These are phyloP conservation scores for Colletotrichum coccodes DNA, from an alignment of 2,329 filamentous ascomycete species.

Conservation along the genomic window DNA sequence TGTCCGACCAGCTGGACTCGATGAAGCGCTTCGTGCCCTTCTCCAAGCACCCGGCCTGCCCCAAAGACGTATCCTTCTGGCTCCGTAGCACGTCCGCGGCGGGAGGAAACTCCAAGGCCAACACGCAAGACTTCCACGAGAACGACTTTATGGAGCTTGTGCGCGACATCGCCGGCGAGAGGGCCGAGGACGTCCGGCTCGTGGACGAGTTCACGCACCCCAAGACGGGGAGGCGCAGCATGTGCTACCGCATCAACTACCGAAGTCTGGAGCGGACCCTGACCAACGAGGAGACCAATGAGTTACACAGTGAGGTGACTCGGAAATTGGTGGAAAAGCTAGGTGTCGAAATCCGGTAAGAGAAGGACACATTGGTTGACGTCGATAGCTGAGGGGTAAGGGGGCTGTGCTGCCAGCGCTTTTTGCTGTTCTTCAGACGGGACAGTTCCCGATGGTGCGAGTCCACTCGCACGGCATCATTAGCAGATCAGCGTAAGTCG, in stretches of 20 bases:
- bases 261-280: conserved; percentile 90
- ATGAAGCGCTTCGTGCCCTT: conserved; percentile 82
- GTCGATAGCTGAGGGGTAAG: conserved; percentile 26
- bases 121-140: conserved; percentile 76
- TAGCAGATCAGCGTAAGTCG: conserved; percentile 1
- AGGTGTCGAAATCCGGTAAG: conserved; percentile 78
- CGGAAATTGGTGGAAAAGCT: conserved; percentile 73
- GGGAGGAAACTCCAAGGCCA: conserved; percentile 54
- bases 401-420: conserved; percentile 29
- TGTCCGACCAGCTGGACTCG: conserved; percentile 59
- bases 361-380: conserved; percentile 7
- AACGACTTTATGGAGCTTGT: conserved; percentile 99
- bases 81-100: conserved; percentile 62
- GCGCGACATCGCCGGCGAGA: conserved; percentile 81
- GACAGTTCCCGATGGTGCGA: conserved; percentile 11
- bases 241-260: conserved; percentile 95
- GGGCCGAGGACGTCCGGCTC: conserved; percentile 86
- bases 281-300: conserved; percentile 83
- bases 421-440: conserved; percentile 17
- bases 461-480: background rate
- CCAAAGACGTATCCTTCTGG: conserved; percentile 97
- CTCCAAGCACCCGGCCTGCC: conserved; percentile 89
- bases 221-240: conserved; percentile 82
- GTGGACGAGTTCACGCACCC: conserved; percentile 91
- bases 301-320: conserved; percentile 76